These are phyloP conservation scores for Bisporella sp. DNA, from an alignment of 2,329 filamentous ascomycete species.

Conservation along the genomic window DNA sequence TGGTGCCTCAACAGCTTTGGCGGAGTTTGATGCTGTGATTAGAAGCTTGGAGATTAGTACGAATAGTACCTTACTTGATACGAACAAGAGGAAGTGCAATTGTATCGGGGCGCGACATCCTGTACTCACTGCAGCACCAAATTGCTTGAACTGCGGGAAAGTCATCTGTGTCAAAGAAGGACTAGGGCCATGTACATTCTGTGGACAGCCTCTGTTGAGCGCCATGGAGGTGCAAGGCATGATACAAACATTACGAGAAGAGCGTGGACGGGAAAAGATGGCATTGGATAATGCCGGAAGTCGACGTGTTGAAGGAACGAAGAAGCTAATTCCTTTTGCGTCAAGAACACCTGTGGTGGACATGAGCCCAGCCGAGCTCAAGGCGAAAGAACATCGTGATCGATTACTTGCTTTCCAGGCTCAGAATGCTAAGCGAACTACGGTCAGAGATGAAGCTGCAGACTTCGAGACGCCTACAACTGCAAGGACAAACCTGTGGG, in stretches of 20 bases:
- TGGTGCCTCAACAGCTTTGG: conserved; percentile 66
- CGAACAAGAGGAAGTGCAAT: conserved; percentile 63
- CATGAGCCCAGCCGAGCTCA: conserved; percentile 30
- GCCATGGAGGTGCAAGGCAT: conserved; percentile 73
- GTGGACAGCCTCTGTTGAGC: conserved; percentile 66
- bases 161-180: conserved; percentile 94
- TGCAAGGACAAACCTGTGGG: conserved; percentile 56
- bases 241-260: conserved; percentile 74
- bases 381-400: conserved; percentile 59
- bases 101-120: conserved; percentile 87
- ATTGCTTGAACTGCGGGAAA: conserved; percentile 88
- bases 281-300: conserved; percentile 68
- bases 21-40: conserved; percentile 73
- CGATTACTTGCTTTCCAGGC: conserved; percentile 60
- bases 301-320: conserved; percentile 57
- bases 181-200: conserved; percentile 89
- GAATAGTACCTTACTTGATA: conserved; percentile 65
- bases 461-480: conserved; percentile 51
- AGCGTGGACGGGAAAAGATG: conserved; percentile 83
- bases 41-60: conserved; percentile 85
- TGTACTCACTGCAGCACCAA: conserved; percentile 83
- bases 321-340: conserved; percentile 53
- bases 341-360: conserved; percentile 27
- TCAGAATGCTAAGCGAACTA: conserved; percentile 62
- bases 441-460: conserved; percentile 63